Evolutionary conservation across 179 eudicot genomes (phyloP), one percentile per base, ranked within the genome.

Genomic region (Vitellaria paradoxa): DNA sequence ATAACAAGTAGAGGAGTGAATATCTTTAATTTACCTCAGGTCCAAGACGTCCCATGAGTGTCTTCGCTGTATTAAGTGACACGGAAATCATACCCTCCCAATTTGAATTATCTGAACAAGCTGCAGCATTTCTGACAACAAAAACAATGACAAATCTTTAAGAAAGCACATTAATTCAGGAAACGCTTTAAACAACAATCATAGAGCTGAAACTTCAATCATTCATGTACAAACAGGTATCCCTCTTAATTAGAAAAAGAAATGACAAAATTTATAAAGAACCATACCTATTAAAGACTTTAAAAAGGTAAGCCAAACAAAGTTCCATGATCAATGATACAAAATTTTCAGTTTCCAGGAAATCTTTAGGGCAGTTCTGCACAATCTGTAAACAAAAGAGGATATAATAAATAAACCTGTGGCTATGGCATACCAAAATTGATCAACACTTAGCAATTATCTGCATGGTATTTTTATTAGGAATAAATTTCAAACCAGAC

Each of bases 341-440:
- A 76, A 93, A 90, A 81, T 79, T 80, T 56, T 88, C 90, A 70
- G 75, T 75, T 77, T 85, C 86, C 62, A 93, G 84, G 84, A 89
- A 93, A 69, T 86, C 86, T 26, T 82, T 82, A 45, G 99, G 97
- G 82, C 97, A 91, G 82, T 89, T 85, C 83, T 85, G 87, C 75
- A 93, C 83, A 81, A 95, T 87, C 99, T 95, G 93, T 78, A 75
- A 59, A 76, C 45, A 60, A 59, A 74, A 49, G 68, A 57, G 53
- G 68, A 45, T 30, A 67, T 52, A 65, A 45, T 24, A 42, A 21
- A 70, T 57, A 63, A 76, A 26, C 18, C 14, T 66, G 74, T 55
- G 76, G 60, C 66, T 66, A 65, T 21, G 75, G 20, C 69, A 49
- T 17, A 18, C 66, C 55, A 67, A 30, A 11, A 59, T 68, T 67